phyloP scores from a whole-genome alignment of 1,284 basidiomycete species.

The Puccinia horiana region DNA sequence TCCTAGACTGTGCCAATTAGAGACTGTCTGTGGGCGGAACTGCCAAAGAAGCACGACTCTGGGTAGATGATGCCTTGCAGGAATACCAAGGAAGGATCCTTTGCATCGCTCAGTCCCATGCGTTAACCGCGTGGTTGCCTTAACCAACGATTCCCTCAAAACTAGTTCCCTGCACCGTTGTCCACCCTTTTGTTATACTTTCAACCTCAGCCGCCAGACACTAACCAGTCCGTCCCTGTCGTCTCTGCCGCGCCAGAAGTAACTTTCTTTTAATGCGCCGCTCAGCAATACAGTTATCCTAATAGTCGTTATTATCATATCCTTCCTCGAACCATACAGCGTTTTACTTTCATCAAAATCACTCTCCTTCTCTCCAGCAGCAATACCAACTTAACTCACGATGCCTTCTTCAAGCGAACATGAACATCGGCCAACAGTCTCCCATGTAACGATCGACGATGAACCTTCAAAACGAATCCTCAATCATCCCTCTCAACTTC shows the following conservation, averaged over 20 bases:
- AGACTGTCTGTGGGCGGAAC: too few relatives aligned
- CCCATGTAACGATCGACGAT: conserved; percentile 15
- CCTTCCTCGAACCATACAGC: neutral
- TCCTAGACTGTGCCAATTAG: too few relatives aligned
- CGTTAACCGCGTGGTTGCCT: neutral
- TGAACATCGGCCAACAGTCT: neutral
- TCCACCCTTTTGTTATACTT: neutral
- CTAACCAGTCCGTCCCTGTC: conserved; percentile 5
- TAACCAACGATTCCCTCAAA: neutral
- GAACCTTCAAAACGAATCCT: neutral
- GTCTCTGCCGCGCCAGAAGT: conserved; percentile 3
- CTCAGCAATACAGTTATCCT: conserved; percentile 19
- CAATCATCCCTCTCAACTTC: neutral
- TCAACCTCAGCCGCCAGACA: neutral
- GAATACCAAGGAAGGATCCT: too few relatives aligned
- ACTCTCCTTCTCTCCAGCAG: neutral
- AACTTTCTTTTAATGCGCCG: neutral
- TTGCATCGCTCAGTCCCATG: too few relatives aligned
- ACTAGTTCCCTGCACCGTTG: neutral
- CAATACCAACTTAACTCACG: neutral
- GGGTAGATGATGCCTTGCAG: too few relatives aligned
- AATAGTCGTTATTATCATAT: neutral
- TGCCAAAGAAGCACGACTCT: too few relatives aligned
- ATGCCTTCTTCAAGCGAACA: conserved; percentile 9
- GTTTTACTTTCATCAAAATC: neutral